These are phyloP conservation scores for Fusarium sp. DNA, from an alignment of 2,329 filamentous ascomycete genomes.

Conservation along the genomic window DNA sequence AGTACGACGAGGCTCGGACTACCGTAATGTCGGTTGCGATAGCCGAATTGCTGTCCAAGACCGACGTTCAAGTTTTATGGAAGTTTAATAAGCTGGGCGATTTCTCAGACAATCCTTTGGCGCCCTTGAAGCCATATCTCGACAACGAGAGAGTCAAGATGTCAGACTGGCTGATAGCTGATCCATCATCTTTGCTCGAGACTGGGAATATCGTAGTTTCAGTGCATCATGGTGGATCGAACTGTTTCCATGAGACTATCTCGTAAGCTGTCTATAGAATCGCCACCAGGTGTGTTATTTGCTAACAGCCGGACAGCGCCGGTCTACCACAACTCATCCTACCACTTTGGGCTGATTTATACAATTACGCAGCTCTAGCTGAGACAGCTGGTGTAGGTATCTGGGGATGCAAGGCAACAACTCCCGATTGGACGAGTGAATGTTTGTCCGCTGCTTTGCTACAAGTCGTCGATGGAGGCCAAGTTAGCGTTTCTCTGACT, in stretches of 20 bases:
- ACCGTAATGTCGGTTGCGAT: constrained; percentile 1
- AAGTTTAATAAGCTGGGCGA: constrained; percentile 42
- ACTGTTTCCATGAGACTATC: constrained; percentile 41
- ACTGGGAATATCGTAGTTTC: constrained; percentile 46
- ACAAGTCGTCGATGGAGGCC: background rate
- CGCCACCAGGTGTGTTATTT: background rate
- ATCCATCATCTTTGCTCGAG: constrained; percentile 53
- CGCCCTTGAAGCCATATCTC: constrained; percentile 25
- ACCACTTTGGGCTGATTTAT: constrained; percentile 63
- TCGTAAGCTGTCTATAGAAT: constrained; percentile 14
- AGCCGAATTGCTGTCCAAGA: background rate
- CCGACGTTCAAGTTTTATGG: constrained; percentile 53
- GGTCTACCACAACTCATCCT: constrained; percentile 64
- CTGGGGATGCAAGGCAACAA: constrained; percentile 55
- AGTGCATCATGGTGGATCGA: constrained; percentile 44
- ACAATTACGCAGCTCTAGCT: constrained; percentile 60
- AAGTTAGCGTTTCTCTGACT: background rate
- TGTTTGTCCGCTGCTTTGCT: constrained; percentile 51
- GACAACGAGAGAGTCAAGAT: constrained; percentile 40
- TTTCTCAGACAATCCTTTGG: constrained; percentile 23
- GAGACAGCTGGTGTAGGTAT: constrained; percentile 61
- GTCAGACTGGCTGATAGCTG: constrained; percentile 49
- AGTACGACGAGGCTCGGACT: constrained; percentile 18
- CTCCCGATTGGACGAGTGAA: constrained; percentile 51
- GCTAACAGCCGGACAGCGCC: constrained; percentile 47